Base-by-base conservation (phyloP, 352 stramenopile genomes). In the Hyaloperonospora arabidopsidis region DNA sequence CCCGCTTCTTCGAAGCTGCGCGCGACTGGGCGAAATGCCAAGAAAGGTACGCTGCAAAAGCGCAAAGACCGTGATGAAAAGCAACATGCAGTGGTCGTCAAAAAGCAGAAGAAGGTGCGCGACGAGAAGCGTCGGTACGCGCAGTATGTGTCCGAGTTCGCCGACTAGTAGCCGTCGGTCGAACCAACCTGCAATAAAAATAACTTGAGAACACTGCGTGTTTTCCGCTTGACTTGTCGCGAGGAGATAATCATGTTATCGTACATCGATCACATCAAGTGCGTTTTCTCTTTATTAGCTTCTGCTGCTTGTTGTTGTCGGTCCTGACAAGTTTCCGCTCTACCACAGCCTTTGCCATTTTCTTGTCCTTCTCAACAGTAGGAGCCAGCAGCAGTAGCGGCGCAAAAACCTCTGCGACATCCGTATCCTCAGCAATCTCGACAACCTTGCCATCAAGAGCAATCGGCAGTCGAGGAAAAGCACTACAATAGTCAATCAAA, bases 31-130 rank as follows among this genome's bases (percentile, higher is more conserved):
- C 66, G 70, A 41, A 86, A 86, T 29, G 74, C 80, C 44, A 89
- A 89, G 63, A 80, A 78, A 40, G 79, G 84, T 44, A 88, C 84
- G 52, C 67, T 93, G 12, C 76, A 89, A 36, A 93, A 93, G 57
- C 79, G 84, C 49, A 90, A 90, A 64, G 77, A 85, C 5, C 72
- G 70, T 40, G 74, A 92, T 23, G 76, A 89, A n/a, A 86, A 87
- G 58, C 65, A 81, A 38, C 65, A 80, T 43, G 55, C 70, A 34
- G 57, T 80, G 22, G 35, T 76, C 12, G 67, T 56, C n/a, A 72
- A 80, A 52, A 82, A 79, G 56, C 57, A 70, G 40, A 88, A 88
- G 63, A 76, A 79, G 44, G 49, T 83, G 46, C 68, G 68, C 53
- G 61, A 79, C 41, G 63, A 77, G 40, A 79, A 88, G 52, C 83